Evolutionary conservation across 495 filamentous ascomycete genomes (phyloP).

Genomic region (Rusavskia elegans): DNA sequence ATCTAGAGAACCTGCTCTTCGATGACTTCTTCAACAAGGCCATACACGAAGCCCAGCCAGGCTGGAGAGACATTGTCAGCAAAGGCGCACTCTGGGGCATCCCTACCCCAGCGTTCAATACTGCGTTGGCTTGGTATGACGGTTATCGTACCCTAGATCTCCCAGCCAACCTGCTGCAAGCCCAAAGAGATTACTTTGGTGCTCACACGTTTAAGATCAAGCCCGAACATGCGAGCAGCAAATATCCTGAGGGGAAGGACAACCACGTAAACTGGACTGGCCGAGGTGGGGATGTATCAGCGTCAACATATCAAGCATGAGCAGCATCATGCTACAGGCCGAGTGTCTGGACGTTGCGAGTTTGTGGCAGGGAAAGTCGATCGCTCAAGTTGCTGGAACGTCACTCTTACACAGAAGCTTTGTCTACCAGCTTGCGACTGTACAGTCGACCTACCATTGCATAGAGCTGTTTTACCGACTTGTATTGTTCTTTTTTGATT

Average conservation of each 20-base stretch:
- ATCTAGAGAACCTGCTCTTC: slow-evolving; percentile 95
- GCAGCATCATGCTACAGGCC: background rate
- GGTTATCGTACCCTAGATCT: slow-evolving; percentile 91
- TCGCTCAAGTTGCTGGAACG: too few relatives aligned
- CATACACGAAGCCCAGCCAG: slow-evolving; percentile 87
- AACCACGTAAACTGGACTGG: slow-evolving; percentile 99
- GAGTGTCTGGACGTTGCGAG: background rate
- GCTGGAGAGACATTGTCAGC: slow-evolving; percentile 88
- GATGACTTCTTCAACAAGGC: slow-evolving; percentile 99
- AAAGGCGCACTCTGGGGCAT: slow-evolving; percentile 89
- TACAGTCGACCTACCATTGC: background rate
- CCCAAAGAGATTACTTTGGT: slow-evolving; percentile 98
- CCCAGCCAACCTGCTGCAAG: slow-evolving; percentile 94
- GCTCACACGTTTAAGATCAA: slow-evolving; percentile 98
- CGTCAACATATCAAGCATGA: slow-evolving; percentile 96
- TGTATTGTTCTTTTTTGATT: background rate
- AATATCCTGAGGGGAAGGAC: slow-evolving; percentile 74
- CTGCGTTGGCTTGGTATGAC: slow-evolving; percentile 94
- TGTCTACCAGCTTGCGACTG: background rate
- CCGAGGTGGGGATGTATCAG: slow-evolving; percentile 87
- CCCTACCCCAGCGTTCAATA: slow-evolving; percentile 88
- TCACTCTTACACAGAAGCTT: background rate
- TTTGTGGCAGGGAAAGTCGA: too few relatives aligned
- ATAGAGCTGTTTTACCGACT: background rate
- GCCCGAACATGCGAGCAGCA: slow-evolving; percentile 69